Evolutionary conservation across 2,329 filamentous ascomycete genomes (phyloP), one percentile per base, ranked within the genome.

Genomic region (Samsoniella hepiali): DNA sequence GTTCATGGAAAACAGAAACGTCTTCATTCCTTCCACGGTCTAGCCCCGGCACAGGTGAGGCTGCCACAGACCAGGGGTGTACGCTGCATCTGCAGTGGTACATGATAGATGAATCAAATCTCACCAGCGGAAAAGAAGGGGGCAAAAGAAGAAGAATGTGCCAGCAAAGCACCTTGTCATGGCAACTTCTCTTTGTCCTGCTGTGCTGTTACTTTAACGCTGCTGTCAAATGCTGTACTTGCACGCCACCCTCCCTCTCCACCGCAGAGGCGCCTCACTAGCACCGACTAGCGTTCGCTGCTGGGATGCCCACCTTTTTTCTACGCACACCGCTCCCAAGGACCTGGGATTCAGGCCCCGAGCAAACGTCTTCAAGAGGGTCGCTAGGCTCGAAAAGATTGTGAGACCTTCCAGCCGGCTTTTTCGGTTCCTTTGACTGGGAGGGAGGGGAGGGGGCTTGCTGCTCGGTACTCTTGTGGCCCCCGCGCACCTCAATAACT

Each of bases 311-410:
- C 49, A 29, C 56, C 50, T 51, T 57, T 44, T 53, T 31, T 42
- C n/a, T 34, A 22, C 47, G 62, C 62, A 64, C 62, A 64, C 62
- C 62, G 62, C 62, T 64, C 62, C 62, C 62, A 64, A 56, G 50
- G 34, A 64, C 49, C 51, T 38, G 49, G 62, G 50, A 64, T 40
- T 50, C 47, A 56, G 42, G 34, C 34, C 44, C 17, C n/a, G 38
- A 22, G 36, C 38, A 57, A 31, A 40, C 22, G 40, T 15, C 17
- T 27, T 13, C 44, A 51, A 22, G 22, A 22, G 29, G 29, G 22
- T 29, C 42, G n/a, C 42, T 38, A 45, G 29, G 15, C n/a, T 45
- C 10, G 34, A 22, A 22, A n/a, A 29, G 11, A 42, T 7, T 27
- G n/a, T 29, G 11, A 29, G 34, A 40, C 53, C 36, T 40, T 34